These are phyloP conservation scores for Aspergillus biplanus DNA, from an alignment of 495 filamentous ascomycete genomes.

Conservation along the genomic window DNA sequence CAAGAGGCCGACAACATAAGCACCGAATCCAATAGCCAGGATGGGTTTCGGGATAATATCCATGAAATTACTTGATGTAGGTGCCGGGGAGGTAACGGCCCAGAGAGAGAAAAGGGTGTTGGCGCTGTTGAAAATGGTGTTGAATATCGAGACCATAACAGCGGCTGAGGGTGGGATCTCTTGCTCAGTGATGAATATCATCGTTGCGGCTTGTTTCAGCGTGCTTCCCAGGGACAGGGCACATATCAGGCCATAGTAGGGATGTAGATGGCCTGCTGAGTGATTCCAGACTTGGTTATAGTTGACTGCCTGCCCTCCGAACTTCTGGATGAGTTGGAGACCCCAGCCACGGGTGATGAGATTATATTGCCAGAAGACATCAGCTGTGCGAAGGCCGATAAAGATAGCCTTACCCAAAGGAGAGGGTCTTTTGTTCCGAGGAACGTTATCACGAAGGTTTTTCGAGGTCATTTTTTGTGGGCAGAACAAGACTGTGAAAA, in stretches of 20 bases:
- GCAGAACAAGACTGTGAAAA: too few species aligned
- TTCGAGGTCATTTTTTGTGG: slow-evolving; percentile 8
- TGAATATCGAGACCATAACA: slow-evolving; percentile 40
- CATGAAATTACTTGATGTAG: slow-evolving; percentile 17
- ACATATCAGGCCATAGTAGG: slow-evolving; percentile 61
- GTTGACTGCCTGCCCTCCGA: slow-evolving; percentile 24
- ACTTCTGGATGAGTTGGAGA: slow-evolving; percentile 14
- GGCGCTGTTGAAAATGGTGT: slow-evolving; percentile 50
- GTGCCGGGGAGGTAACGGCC: slow-evolving; percentile 39
- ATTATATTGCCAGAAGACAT: slow-evolving; percentile 60
- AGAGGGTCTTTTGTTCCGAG: slow-evolving; percentile 40
- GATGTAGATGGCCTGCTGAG: slow-evolving; percentile 48
- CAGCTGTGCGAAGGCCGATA: slow-evolving; percentile 57
- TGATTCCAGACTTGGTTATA: too few species aligned
- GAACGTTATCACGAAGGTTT: slow-evolving; percentile 25
- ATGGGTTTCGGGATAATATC: slow-evolving; percentile 26
- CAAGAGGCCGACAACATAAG: slow-evolving; percentile 52
- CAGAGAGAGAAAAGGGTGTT: slow-evolving; percentile 51
- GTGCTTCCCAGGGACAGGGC: slow-evolving; percentile 53
- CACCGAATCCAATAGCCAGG: slow-evolving; percentile 41
- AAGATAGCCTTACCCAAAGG: slow-evolving; percentile 56
- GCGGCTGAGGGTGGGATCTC: slow-evolving; percentile 38
- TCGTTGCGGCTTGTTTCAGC: slow-evolving; percentile 56
- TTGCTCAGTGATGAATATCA: slow-evolving; percentile 42
- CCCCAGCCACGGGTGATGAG: slow-evolving; percentile 43